Percentiles rank a stretch among this genome's conserved stretches.
Evolutionary conservation across 208 protist genomes (phyloP).

Genomic region (Trypanosoma lewisi): DNA sequence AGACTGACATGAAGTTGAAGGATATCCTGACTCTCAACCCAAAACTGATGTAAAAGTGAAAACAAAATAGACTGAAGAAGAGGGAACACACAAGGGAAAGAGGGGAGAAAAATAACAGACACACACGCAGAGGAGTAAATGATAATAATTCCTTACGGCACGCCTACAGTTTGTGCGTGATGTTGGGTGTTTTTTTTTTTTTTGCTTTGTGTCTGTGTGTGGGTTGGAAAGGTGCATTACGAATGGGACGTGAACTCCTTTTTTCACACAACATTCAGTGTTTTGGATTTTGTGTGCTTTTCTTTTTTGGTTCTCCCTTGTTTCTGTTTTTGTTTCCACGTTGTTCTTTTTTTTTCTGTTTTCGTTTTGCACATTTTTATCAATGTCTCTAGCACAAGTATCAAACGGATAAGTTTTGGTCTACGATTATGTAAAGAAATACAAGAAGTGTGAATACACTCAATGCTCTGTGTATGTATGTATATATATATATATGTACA

Average conservation of each 20-base stretch:
- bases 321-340: neutral
- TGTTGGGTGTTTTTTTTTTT: neutral
- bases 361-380: neutral
- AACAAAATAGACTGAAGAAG: neutral
- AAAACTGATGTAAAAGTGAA: neutral
- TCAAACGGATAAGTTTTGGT: neutral
- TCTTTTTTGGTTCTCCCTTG: too few relatives aligned
- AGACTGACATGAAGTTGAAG: too few relatives aligned
- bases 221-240: neutral
- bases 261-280: neutral
- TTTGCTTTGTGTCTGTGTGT: neutral
- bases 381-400: neutral
- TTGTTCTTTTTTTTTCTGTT: neutral
- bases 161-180: neutral
- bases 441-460: neutral
- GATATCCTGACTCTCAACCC: neutral
- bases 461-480: neutral
- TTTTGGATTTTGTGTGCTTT: neutral
- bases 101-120: conserved; percentile 4
- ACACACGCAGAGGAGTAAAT: too few relatives aligned
- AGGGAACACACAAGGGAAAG: neutral
- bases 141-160: neutral
- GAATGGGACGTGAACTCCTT: neutral
- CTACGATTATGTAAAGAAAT: neutral
- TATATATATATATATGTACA: neutral